Evolutionary conservation across 805 yeast genomes (phyloP).

Genomic region (Metschnikowia matae): DNA sequence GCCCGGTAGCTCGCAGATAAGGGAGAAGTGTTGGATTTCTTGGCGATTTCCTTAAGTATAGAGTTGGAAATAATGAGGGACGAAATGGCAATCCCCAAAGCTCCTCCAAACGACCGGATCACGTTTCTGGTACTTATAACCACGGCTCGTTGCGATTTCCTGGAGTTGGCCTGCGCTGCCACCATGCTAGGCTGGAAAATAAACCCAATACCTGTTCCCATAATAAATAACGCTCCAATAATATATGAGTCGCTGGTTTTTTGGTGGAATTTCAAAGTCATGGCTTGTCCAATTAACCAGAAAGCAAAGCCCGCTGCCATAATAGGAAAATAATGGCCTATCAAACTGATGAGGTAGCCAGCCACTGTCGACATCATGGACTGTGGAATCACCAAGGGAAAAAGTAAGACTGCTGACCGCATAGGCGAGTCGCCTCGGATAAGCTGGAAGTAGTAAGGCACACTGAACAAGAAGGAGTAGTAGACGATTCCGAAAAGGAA

Average conservation of each 20-base stretch:
- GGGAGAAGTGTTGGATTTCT: background rate
- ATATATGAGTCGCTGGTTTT: constrained; percentile 30
- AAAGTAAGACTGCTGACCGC: constrained; percentile 36
- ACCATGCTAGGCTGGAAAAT: constrained; percentile 55
- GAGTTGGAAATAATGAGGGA: constrained; percentile 38
- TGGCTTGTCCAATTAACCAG: constrained; percentile 41
- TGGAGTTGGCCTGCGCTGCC: constrained; percentile 52
- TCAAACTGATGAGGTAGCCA: constrained; percentile 43
- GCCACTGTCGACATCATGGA: constrained; percentile 39
- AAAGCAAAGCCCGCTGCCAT: constrained; percentile 38
- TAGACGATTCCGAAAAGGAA: constrained; percentile 49
- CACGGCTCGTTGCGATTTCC: constrained; percentile 52
- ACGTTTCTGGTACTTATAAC: constrained; percentile 56
- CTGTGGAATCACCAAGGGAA: constrained; percentile 40
- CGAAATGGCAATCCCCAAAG: constrained; percentile 51
- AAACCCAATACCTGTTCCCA: constrained; percentile 42
- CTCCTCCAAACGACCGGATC: constrained; percentile 57
- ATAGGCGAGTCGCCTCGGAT: constrained; percentile 39
- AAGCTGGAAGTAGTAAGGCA: constrained; percentile 48
- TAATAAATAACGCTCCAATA: constrained; percentile 36
- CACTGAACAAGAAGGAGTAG: constrained; percentile 43
- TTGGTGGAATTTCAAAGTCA: constrained; percentile 31
- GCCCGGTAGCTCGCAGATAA: constrained; percentile 15
- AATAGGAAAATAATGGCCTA: constrained; percentile 41
- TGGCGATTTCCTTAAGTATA: constrained; percentile 22